Percentiles rank a stretch among this genome's conserved stretches.
Conservation (phyloP, 768 basidiomycete genomes). For the Phylloporus sp. region DNA sequence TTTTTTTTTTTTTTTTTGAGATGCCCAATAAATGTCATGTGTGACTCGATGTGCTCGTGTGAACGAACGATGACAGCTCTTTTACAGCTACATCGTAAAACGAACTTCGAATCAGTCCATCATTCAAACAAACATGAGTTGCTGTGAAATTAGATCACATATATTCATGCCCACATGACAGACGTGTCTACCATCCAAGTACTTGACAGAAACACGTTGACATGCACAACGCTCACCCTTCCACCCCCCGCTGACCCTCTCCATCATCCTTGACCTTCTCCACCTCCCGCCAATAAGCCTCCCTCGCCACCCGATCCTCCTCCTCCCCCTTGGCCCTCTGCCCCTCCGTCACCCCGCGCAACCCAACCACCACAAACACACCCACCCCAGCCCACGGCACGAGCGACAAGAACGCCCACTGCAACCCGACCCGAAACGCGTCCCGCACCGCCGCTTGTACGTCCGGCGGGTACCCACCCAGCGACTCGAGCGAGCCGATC, state of each 20-base stretch:
- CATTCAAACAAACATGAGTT: no score
- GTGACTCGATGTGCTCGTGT: no score
- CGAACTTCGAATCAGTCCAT: no score
- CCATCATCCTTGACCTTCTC: neutral
- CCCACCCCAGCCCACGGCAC: slow-evolving; percentile 38
- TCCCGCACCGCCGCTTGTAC: neutral
- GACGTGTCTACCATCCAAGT: no score
- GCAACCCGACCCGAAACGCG: neutral
- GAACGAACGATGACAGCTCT: no score
- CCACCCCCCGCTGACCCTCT: neutral
- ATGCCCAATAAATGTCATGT: no score
- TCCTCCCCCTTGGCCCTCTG: neutral
- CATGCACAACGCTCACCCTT: no score
- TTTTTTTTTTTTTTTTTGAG: no score
- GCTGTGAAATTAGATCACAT: no score
- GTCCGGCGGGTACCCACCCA: neutral
- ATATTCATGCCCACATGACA: no score
- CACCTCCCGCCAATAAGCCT: neutral
- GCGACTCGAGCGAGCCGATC: neutral
- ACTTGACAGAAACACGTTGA: no score
- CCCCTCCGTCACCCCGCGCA: neutral
- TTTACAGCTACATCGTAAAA: no score
- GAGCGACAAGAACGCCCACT: slow-evolving; percentile 33
- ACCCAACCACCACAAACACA: slow-evolving; percentile 10
- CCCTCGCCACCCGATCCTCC: neutral